Base-by-base conservation (phyloP, 192 early-diverging fungal genomes). In the Martensiomyces pterosporus region DNA sequence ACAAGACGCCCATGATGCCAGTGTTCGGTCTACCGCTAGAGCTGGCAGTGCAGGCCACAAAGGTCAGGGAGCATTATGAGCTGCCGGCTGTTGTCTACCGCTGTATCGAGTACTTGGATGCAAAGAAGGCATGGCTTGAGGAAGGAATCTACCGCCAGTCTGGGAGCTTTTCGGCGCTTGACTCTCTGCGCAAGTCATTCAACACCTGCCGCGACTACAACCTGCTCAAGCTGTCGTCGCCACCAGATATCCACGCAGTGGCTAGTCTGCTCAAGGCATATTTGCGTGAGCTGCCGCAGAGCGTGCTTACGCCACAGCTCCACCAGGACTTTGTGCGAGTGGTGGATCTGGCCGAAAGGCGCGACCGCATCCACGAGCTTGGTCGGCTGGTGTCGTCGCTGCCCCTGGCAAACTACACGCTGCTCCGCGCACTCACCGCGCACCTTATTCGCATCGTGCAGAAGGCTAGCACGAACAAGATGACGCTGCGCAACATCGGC, bases 131-230 rank as follows among this genome's bases (percentile, higher is more conserved):
- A 7, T 81, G 75, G 42, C 57, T 87, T 17, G 96, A 98, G 51
- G 94, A 97, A 68, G 96, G 96, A 3, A 85, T 98, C 24, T 98
- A 97, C 73, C 84, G 96, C 10, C 73, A 93, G 56, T 91, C 85
- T 27, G 96, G 96, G 19, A 82, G 82, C 22, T 75, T 83, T 21
- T 56, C 74, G 6, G 78, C 81, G 24, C 88, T 97, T 52, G 80
- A 87, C 47, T 47, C 43, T 39, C 73, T 98, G 43, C 89, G 86
- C 66, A 83, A 84, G 34, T 70, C 80, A 42, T 98, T 98, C 40
- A 87, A 98, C 54, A 49, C 45, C 39, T 68, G 64, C 70, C 54
- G 65, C 49, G 64, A 73, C 52, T 61, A 58, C 55, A 70, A 71
- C 39, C 22, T 78, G 25, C 49, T 74, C 19, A 71, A 76, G 52